Base-by-base conservation (phyloP, 2,329 filamentous ascomycete genomes). In the Penicillium aurantiogriseum region DNA sequence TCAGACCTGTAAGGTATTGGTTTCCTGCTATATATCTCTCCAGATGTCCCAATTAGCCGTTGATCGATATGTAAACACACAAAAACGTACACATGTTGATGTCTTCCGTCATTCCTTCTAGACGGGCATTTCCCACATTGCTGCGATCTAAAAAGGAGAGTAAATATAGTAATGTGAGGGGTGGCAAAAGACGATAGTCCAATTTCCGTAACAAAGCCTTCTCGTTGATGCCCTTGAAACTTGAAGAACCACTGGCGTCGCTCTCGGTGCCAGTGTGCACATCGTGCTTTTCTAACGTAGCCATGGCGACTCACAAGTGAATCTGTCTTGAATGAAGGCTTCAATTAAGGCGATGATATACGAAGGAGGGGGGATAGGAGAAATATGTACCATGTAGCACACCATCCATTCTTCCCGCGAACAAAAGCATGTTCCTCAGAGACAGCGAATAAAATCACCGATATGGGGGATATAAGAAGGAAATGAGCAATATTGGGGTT, bases 141-240 rank as follows among this genome's bases (percentile, higher is more conserved):
- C 48, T 46, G 13, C 54, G 48, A 42, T 56, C 54, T 13, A 52
- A 25, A 42, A 56, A 47, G 2, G 48, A 52, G 2, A 56, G 49
- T 15, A 56, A 42, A 33, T 56, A 56, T 7, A 56, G 66, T 8
- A 79, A 56, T 1, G 76, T 77, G 43, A 80, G 57, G 0, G 76
- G 70, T 4, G 79, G 79, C 9, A 81, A 63, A 4, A 81, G 66
- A 10, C 69, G 71, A 38, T 70, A 67, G 59, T 81, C 79, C 27
- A 81, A 67, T 57, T 79, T 81, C 35, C 77, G 69, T 9, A 79
- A 59, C 5, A 79, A 57, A 3, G 72, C 63, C 54, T 71, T 75
- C 57, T 78, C 75, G 44, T 76, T 73, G 54, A 76, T 70, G 4
- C 57, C 61, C 19, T 67, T 61, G 4, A 64, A 38, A 43, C 57